Conservation (phyloP, 768 basidiomycete genomes). For the Glaciozyma antarctica region DNA sequence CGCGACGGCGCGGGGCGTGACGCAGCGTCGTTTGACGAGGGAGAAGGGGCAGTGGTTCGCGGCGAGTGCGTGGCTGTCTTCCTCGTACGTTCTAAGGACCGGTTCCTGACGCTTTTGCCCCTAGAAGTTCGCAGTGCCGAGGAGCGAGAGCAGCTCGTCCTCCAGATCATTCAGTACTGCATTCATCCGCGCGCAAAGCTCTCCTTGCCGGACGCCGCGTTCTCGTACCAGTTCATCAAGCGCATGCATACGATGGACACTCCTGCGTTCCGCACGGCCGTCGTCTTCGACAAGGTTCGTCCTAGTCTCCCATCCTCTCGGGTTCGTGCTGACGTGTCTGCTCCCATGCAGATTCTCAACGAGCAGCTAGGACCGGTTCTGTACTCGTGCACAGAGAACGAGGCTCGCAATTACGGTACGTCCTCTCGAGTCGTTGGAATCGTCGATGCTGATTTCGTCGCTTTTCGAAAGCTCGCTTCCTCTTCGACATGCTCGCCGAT, state of each 20-base stretch:
- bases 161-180: conserved; percentile 67
- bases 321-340: conserved; percentile 2
- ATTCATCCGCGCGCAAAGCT: conserved; percentile 81
- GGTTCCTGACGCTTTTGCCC: background rate
- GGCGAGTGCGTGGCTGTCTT: background rate
- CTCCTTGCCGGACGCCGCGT: conserved; percentile 96
- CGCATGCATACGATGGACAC: conserved; percentile 81
- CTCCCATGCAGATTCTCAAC: conserved; percentile 55
- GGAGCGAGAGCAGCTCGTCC: conserved; percentile 45
- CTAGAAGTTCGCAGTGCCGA: too few relatives aligned
- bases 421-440: conserved; percentile 1
- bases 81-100: background rate
- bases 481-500: conserved; percentile 67
- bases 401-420: conserved; percentile 86
- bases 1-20: background rate
- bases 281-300: conserved; percentile 69
- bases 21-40: background rate
- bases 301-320: background rate
- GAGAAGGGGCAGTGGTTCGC: background rate
- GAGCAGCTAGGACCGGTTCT: conserved; percentile 70
- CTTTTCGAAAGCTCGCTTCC: conserved; percentile 63
- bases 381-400: conserved; percentile 90
- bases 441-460: too few relatives aligned
- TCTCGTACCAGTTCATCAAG: conserved; percentile 81
- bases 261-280: conserved; percentile 72